phyloP scores from a whole-genome alignment of 176 grass and related monocot species.

The Metroxylon sagu region DNA sequence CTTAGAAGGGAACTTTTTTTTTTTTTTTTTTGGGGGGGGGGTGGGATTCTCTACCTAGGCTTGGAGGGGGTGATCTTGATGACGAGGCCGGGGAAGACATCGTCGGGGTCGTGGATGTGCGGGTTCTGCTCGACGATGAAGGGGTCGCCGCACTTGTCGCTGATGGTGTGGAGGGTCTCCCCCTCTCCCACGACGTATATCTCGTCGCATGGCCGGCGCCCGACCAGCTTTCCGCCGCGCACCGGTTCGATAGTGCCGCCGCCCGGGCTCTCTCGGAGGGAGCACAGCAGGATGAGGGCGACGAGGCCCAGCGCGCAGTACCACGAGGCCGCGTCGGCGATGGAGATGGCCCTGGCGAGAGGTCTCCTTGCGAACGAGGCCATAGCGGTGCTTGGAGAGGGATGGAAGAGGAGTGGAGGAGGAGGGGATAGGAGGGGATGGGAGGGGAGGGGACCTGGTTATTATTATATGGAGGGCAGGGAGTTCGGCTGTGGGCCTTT shows the following conservation, averaged over 20 bases:
- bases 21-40: too few species aligned
- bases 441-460: too few species aligned
- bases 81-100: slow-evolving; percentile 92
- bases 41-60: slow-evolving; percentile 8
- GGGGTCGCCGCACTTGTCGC: slow-evolving; percentile 79
- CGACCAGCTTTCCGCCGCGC: slow-evolving; percentile 21
- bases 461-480: too few species aligned
- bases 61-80: slow-evolving; percentile 45
- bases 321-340: slow-evolving; percentile 53
- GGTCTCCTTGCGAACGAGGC: neutral
- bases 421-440: too few species aligned
- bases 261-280: slow-evolving; percentile 14
- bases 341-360: slow-evolving; percentile 8
- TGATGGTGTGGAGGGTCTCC: slow-evolving; percentile 84
- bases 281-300: slow-evolving; percentile 39
- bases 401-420: too few species aligned
- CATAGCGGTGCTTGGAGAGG: neutral
- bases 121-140: slow-evolving; percentile 83
- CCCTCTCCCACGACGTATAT: slow-evolving; percentile 75
- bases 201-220: slow-evolving; percentile 57
- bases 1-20: too few species aligned
- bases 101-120: slow-evolving; percentile 78
- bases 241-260: slow-evolving; percentile 1
- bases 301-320: slow-evolving; percentile 41
- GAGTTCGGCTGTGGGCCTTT: too few species aligned